A percentile compares a stretch with the other conserved stretches of the same genome.
phyloP scores from a whole-genome alignment of 805 yeast genomes.

The Zygosaccharomyces lentus region DNA sequence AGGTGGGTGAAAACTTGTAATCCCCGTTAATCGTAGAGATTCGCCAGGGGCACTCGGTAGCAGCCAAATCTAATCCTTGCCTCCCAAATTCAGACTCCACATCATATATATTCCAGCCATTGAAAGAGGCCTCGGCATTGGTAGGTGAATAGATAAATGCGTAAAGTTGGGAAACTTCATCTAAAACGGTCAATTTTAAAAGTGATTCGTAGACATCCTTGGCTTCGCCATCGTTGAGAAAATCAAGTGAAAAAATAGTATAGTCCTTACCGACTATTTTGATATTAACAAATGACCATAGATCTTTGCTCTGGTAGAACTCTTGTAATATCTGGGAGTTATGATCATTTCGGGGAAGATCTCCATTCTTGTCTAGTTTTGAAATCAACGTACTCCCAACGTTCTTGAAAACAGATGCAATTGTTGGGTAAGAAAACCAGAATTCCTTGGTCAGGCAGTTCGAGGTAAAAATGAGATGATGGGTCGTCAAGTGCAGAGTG shows the following conservation, averaged over 20 bases:
- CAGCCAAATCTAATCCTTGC: slow-evolving; percentile 51
- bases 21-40: slow-evolving; percentile 57
- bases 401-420: slow-evolving; percentile 54
- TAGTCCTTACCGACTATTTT: slow-evolving; percentile 81
- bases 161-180: slow-evolving; percentile 56
- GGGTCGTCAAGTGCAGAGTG: slow-evolving; percentile 64
- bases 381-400: slow-evolving; percentile 46
- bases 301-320: slow-evolving; percentile 25
- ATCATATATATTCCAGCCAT: slow-evolving; percentile 73
- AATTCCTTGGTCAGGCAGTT: slow-evolving; percentile 50
- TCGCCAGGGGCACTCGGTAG: slow-evolving; percentile 55
- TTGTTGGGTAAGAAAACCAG: slow-evolving; percentile 90
- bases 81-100: slow-evolving; percentile 62
- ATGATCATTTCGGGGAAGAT: slow-evolving; percentile 1
- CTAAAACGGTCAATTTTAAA: slow-evolving; percentile 56
- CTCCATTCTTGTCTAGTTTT: slow-evolving; percentile 15
- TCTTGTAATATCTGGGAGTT: neutral
- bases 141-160: slow-evolving; percentile 82
- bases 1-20: slow-evolving; percentile 67
- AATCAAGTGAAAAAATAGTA: slow-evolving; percentile 74
- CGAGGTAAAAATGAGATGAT: slow-evolving; percentile 64
- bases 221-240: slow-evolving; percentile 54
- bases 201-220: slow-evolving; percentile 70
- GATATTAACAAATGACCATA: slow-evolving; percentile 46
- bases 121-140: slow-evolving; percentile 53